phyloP scores from a whole-genome alignment of 2,329 filamentous ascomycete species.

The Fusarium irregulare region DNA sequence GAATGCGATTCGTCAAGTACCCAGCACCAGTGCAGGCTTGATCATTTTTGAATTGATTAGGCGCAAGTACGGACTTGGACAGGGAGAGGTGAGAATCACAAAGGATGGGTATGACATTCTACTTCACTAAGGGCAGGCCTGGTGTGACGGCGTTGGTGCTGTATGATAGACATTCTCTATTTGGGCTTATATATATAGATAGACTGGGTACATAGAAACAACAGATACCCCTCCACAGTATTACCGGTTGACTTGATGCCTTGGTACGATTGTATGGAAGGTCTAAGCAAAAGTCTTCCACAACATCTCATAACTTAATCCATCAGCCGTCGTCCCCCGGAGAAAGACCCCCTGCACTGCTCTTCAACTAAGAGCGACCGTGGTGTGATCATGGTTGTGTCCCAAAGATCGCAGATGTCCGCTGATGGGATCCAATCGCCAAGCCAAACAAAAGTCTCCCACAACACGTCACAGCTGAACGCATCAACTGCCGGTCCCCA shows the following conservation, averaged over 20 bases:
- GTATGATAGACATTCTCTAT: constrained; percentile 34
- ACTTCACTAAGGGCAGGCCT: constrained; percentile 52
- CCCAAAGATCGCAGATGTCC: not conserved
- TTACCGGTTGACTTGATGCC: not conserved
- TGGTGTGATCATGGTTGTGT: not conserved
- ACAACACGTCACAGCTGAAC: not conserved
- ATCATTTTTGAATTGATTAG: constrained; percentile 83
- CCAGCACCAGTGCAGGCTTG: constrained; percentile 79
- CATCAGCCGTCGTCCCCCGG: not conserved
- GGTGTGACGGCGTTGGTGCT: constrained; percentile 25
- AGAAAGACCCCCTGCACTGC: not conserved
- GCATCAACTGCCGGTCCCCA: not conserved
- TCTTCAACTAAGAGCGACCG: not conserved
- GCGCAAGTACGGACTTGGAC: constrained; percentile 74
- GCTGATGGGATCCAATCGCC: not conserved
- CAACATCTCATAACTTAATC: not conserved
- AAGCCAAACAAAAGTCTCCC: not conserved
- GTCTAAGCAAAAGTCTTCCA: not conserved
- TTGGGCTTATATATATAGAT: constrained; percentile 1
- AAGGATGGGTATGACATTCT: constrained; percentile 79
- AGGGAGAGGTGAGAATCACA: constrained; percentile 71
- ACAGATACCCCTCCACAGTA: not conserved
- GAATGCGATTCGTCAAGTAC: constrained; percentile 78
- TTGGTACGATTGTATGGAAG: not conserved
- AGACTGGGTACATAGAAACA: constrained; percentile 7